phyloP scores from a whole-genome alignment of 139 green algal genomes.

The Chlorella sorokiniana region DNA sequence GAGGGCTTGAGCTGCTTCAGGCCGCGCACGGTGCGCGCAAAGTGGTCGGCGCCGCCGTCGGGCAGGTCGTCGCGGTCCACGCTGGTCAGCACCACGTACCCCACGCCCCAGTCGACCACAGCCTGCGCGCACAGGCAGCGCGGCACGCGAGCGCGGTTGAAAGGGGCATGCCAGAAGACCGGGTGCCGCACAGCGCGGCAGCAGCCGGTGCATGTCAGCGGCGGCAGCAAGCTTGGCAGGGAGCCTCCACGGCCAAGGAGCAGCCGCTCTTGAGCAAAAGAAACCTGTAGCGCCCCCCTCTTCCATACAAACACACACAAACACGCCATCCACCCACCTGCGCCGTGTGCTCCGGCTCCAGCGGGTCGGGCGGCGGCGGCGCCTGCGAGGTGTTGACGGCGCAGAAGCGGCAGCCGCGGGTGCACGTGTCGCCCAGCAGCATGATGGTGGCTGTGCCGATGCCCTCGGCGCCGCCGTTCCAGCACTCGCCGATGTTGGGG shows the following conservation, averaged over 20 bases:
- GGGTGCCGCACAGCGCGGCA: no score
- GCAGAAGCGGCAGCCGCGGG: conserved; percentile 89
- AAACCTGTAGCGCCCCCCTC: no score
- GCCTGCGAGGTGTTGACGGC: conserved; percentile 80
- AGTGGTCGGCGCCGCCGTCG: conserved; percentile 88
- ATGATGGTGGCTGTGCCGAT: conserved; percentile 93
- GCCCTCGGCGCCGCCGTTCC: conserved; percentile 76
- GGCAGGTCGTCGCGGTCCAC: conserved; percentile 91
- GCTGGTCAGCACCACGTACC: conserved; percentile 92
- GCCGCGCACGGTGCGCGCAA: conserved; percentile 72
- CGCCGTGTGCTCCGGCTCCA: conserved; percentile 83
- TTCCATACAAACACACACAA: no score
- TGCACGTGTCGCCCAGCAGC: conserved; percentile 93
- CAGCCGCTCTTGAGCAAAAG: no score
- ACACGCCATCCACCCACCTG: conserved; percentile 3
- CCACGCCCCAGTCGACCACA: conserved; percentile 82
- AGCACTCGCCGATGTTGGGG: conserved; percentile 97
- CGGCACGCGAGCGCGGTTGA: background rate
- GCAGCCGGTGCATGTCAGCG: no score
- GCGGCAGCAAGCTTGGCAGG: no score
- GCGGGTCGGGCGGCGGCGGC: conserved; percentile 70
- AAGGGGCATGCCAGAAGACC: background rate
- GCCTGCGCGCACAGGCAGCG: conserved; percentile 39
- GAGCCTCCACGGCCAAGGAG: no score
- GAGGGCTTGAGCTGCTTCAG: conserved; percentile 66